phyloP scores from a whole-genome alignment of 1,284 basidiomycete species.

The Apiotrichum sp. region DNA sequence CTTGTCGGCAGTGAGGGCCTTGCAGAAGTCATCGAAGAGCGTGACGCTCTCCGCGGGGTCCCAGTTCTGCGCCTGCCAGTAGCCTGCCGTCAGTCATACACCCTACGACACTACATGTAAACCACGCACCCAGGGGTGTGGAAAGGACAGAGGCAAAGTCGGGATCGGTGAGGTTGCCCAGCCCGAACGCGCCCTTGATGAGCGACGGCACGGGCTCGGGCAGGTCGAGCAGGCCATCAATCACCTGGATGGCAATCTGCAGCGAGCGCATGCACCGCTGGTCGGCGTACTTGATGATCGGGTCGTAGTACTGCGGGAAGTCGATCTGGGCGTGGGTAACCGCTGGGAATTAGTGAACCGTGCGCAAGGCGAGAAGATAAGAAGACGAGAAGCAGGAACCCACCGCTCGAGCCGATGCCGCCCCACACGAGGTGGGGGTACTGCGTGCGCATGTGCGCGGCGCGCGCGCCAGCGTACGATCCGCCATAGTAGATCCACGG shows the following conservation, averaged over 20 bases:
- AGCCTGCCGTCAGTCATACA: slow-evolving; percentile 20
- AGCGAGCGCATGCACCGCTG: slow-evolving; percentile 65
- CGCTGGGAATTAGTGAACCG: slow-evolving; percentile 21
- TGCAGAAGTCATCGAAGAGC: slow-evolving; percentile 56
- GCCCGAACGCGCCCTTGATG: slow-evolving; percentile 68
- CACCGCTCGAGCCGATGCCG: slow-evolving; percentile 80
- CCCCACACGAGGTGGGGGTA: slow-evolving; percentile 79
- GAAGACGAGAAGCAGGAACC: slow-evolving; percentile 1
- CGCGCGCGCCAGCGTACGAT: slow-evolving; percentile 76
- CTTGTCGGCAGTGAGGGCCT: slow-evolving; percentile 50
- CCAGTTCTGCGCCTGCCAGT: slow-evolving; percentile 69
- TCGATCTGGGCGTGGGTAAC: slow-evolving; percentile 53
- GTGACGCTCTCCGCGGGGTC: slow-evolving; percentile 53
- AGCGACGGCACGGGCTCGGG: slow-evolving; percentile 49
- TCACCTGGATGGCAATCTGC: slow-evolving; percentile 57
- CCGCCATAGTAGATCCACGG: slow-evolving; percentile 95
- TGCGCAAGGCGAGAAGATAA: no score
- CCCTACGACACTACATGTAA: not conserved
- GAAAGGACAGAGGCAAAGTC: slow-evolving; percentile 70
- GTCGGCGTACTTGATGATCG: slow-evolving; percentile 71
- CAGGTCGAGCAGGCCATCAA: slow-evolving; percentile 58
- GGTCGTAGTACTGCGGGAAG: slow-evolving; percentile 65
- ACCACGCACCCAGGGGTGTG: slow-evolving; percentile 28
- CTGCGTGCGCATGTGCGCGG: slow-evolving; percentile 78
- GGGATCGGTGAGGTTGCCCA: slow-evolving; percentile 60